Evolutionary conservation across 345 rosid genomes (phyloP).

Genomic region (Triadica sebifera): DNA sequence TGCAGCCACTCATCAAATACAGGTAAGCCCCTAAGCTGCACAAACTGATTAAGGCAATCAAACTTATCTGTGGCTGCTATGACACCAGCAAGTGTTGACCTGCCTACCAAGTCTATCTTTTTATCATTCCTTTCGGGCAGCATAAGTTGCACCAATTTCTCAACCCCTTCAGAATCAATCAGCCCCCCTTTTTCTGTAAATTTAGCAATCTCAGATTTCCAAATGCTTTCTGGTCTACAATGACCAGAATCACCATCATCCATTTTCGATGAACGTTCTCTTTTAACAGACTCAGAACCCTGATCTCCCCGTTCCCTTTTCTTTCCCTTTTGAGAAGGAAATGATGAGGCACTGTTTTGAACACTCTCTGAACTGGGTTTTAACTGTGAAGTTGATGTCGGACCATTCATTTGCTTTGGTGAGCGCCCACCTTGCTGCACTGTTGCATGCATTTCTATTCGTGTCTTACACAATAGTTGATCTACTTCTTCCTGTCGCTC

Average conservation of each 20-base stretch:
- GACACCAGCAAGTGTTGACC: slow-evolving; percentile 65
- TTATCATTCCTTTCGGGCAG: slow-evolving; percentile 61
- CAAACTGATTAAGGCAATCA: slow-evolving; percentile 74
- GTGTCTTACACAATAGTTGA: slow-evolving; percentile 59
- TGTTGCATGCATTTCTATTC: slow-evolving; percentile 72
- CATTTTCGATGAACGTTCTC: slow-evolving; percentile 52
- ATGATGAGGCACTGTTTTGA: slow-evolving; percentile 55
- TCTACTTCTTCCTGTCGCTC: slow-evolving; percentile 81
- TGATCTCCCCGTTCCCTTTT: slow-evolving; percentile 89
- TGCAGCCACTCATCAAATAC: slow-evolving; percentile 97
- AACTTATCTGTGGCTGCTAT: slow-evolving; percentile 74
- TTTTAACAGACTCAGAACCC: slow-evolving; percentile 56
- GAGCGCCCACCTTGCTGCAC: slow-evolving; percentile 77
- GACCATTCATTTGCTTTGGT: slow-evolving; percentile 71
- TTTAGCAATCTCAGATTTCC: slow-evolving; percentile 66
- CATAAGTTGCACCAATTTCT: slow-evolving; percentile 79
- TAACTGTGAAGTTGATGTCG: slow-evolving; percentile 63
- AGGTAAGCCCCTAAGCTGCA: slow-evolving; percentile 78
- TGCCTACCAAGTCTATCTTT: slow-evolving; percentile 62
- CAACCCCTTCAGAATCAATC: slow-evolving; percentile 73
- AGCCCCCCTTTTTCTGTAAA: slow-evolving; percentile 78
- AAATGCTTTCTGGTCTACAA: slow-evolving; percentile 47
- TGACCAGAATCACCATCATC: slow-evolving; percentile 64
- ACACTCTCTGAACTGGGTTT: slow-evolving; percentile 67
- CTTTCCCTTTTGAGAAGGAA: slow-evolving; percentile 79